Conservation (phyloP, 2,329 filamentous ascomycete genomes). For the Colletotrichum endophyticum region DNA sequence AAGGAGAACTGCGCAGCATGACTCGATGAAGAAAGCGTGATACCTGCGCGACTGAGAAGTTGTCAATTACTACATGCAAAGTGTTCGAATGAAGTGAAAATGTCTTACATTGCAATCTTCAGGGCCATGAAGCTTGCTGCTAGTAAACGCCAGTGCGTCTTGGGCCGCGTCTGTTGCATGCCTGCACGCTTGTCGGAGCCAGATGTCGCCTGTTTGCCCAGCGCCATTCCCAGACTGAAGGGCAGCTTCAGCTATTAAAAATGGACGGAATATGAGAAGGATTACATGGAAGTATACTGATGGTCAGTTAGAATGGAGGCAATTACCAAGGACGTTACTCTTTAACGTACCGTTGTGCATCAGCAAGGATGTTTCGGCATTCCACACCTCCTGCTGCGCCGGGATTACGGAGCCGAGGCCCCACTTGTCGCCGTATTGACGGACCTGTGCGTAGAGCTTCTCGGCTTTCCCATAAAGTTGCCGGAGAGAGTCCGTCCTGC, state of each 20-base stretch:
- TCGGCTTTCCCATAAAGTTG: conserved; percentile 28
- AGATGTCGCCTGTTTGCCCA: conserved; percentile 27
- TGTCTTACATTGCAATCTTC: conserved; percentile 1
- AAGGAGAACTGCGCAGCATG: conserved; percentile 30
- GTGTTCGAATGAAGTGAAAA: background rate
- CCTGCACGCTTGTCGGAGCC: conserved; percentile 33
- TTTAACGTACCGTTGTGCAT: background rate
- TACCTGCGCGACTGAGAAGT: conserved; percentile 18
- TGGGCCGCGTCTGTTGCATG: conserved; percentile 32
- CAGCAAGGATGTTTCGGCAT: conserved; percentile 5
- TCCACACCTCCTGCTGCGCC: background rate
- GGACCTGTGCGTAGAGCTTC: background rate
- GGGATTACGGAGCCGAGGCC: background rate
- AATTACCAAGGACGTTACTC: background rate
- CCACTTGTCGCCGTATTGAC: conserved; percentile 12
- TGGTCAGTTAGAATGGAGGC: background rate
- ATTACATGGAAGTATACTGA: conserved; percentile 5
- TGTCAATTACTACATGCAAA: background rate
- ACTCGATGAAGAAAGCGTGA: conserved; percentile 32
- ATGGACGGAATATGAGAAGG: conserved; percentile 6
- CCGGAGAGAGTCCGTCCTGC: conserved; percentile 28
- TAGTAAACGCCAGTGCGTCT: conserved; percentile 27
- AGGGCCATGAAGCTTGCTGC: background rate
- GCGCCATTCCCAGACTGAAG: conserved; percentile 1
- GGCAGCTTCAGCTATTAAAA: conserved; percentile 14